Conservation (phyloP, 2,329 filamentous ascomycete genomes). For the Blastomyces parvus region DNA sequence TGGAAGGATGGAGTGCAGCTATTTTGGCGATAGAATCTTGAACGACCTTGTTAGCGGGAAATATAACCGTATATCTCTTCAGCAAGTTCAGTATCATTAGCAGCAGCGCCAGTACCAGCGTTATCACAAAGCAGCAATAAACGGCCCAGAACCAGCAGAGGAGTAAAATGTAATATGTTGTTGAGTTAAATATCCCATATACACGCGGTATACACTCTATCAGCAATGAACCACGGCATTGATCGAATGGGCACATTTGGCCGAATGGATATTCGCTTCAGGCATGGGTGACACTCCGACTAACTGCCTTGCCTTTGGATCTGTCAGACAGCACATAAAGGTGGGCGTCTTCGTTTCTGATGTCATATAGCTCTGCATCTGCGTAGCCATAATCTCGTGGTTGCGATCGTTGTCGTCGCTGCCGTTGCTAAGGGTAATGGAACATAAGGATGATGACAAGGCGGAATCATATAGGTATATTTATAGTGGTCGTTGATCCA, state of each 20-base stretch:
- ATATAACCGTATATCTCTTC: no score
- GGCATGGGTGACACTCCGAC: background rate
- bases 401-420: background rate
- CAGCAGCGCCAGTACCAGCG: no score
- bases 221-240: no score
- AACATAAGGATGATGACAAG: background rate
- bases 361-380: background rate
- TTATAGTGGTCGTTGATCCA: constrained; percentile 21
- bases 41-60: no score
- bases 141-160: no score
- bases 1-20: no score
- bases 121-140: no score
- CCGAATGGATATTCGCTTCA: constrained; percentile 21
- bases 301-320: constrained; percentile 37
- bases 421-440: background rate
- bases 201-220: no score
- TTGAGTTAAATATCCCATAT: no score
- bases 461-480: constrained; percentile 2
- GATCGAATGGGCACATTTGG: background rate
- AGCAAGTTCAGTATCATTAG: no score
- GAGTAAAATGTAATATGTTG: no score
- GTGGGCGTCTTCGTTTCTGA: background rate
- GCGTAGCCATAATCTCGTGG: background rate
- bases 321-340: constrained; percentile 27
- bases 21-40: no score